Conservation (phyloP, 805 yeast species). For the Yarrowia sp. region DNA sequence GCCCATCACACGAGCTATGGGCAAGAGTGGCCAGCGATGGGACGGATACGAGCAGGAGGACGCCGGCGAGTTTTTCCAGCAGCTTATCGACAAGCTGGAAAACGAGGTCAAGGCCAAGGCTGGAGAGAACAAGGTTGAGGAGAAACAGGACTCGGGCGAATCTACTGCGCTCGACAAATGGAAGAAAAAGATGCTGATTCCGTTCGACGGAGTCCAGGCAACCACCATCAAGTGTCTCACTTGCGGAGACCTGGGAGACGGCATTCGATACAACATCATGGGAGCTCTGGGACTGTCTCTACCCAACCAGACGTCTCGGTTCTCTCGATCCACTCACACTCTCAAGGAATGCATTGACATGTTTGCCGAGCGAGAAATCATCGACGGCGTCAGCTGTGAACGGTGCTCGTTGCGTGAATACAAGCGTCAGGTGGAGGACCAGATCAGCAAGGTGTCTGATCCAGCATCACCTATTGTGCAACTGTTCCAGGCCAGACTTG, state of each 20-base stretch:
- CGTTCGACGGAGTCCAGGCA: conserved; percentile 86
- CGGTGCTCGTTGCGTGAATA: conserved; percentile 66
- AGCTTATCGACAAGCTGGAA: conserved; percentile 37
- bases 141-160: not conserved
- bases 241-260: conserved; percentile 88
- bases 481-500: conserved; percentile 47
- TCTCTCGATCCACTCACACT: conserved; percentile 10
- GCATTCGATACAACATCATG: conserved; percentile 44
- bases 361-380: conserved; percentile 63
- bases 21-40: conserved; percentile 55
- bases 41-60: conserved; percentile 91
- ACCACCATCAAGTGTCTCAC: conserved; percentile 85
- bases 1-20: conserved; percentile 22
- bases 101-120: conserved; percentile 31
- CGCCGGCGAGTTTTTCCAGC: conserved; percentile 93
- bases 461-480: not conserved
- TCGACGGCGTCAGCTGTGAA: conserved; percentile 92
- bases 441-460: conserved; percentile 2
- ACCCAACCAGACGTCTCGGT: conserved; percentile 12
- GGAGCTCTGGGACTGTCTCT: conserved; percentile 20
- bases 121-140: not conserved
- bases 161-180: not conserved
- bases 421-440: conserved; percentile 35
- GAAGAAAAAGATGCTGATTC: conserved; percentile 58
- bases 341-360: conserved; percentile 34